Evolutionary conservation across 345 rosid species (phyloP).

Genomic region (Physaria fendleri): DNA sequence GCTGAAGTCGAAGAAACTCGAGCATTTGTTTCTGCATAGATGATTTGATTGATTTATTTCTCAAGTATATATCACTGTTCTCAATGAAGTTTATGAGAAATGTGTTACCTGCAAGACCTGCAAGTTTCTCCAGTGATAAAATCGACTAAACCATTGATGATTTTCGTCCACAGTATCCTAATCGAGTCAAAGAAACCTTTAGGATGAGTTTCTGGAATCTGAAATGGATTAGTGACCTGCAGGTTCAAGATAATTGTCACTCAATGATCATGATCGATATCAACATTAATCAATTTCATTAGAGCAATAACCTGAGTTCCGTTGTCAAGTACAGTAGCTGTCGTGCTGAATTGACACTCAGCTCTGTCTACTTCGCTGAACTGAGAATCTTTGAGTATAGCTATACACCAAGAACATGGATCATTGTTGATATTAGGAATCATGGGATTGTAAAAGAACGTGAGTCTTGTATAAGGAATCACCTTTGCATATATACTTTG

Average conservation of each 20-base stretch:
- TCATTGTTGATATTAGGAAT: background rate
- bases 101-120: slow-evolving; percentile 70
- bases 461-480: background rate
- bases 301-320: slow-evolving; percentile 62
- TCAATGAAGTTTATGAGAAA: background rate
- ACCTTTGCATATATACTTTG: slow-evolving; percentile 69
- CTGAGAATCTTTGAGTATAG: slow-evolving; percentile 78
- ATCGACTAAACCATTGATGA: slow-evolving; percentile 61
- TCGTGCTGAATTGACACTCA: slow-evolving; percentile 84
- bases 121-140: slow-evolving; percentile 77
- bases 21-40: slow-evolving; percentile 56
- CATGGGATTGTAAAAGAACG: background rate
- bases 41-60: background rate
- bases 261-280: background rate
- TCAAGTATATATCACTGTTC: background rate
- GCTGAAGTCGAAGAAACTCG: slow-evolving; percentile 73
- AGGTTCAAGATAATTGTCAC: background rate
- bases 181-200: slow-evolving; percentile 70
- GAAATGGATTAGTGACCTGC: slow-evolving; percentile 60
- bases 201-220: slow-evolving; percentile 45
- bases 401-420: slow-evolving; percentile 38
- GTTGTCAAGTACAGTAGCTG: slow-evolving; percentile 69
- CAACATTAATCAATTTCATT: background rate
- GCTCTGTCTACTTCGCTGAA: slow-evolving; percentile 85
- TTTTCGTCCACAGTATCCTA: slow-evolving; percentile 41